These are phyloP conservation scores for Gamarada debralockiae DNA, from an alignment of 495 filamentous ascomycete genomes.

Conservation along the genomic window DNA sequence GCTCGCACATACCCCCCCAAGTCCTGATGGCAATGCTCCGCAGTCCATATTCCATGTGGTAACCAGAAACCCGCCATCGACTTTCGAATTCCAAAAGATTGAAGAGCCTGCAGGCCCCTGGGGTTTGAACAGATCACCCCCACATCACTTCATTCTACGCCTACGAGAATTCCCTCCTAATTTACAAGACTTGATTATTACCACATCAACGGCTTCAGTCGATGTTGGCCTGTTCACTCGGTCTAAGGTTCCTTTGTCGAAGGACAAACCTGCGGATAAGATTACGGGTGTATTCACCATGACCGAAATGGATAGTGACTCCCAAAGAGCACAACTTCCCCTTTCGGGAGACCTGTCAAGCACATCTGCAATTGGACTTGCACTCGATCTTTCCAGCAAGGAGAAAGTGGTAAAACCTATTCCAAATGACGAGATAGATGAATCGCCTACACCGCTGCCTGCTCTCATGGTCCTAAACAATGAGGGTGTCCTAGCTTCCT, in stretches of 20 bases:
- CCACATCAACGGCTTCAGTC: constrained; percentile 71
- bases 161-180: constrained; percentile 75
- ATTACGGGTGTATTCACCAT: constrained; percentile 65
- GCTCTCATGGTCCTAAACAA: constrained; percentile 83
- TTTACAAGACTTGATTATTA: constrained; percentile 73
- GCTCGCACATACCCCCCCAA: constrained; percentile 64
- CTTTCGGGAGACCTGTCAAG: constrained; percentile 58
- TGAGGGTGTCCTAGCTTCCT: constrained; percentile 77
- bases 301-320: constrained; percentile 71
- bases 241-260: constrained; percentile 60
- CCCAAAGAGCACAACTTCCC: constrained; percentile 71
- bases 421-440: constrained; percentile 65
- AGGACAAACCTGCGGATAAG: constrained; percentile 53
- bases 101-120: constrained; percentile 68
- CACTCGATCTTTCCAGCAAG: constrained; percentile 75
- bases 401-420: constrained; percentile 78
- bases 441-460: constrained; percentile 81
- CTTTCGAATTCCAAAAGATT: constrained; percentile 68
- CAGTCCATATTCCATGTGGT: constrained; percentile 72
- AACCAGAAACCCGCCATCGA: constrained; percentile 50
- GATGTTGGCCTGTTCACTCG: constrained; percentile 77
- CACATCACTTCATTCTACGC: constrained; percentile 72
- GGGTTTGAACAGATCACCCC: constrained; percentile 56
- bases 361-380: constrained; percentile 76
- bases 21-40: constrained; percentile 50